Evolutionary conservation across 164 flowering plant species (phyloP), one percentile per base, ranked within the genome.

Genomic region (Aristolochia californica): DNA sequence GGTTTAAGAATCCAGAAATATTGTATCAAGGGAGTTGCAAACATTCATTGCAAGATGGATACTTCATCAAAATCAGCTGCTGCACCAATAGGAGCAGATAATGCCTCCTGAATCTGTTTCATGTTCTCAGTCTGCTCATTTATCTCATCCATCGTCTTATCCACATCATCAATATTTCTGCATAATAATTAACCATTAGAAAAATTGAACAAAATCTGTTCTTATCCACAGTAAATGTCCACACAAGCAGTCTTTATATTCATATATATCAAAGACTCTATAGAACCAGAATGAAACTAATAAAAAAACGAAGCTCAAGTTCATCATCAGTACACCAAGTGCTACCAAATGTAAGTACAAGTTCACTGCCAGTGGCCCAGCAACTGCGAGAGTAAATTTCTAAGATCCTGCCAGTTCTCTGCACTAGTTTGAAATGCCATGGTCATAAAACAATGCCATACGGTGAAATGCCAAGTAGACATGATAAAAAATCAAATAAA

Each of bases 71-170:
- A 17, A 27, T 45, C 60, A 23, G 44, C 45, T 1, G 61, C 66
- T 13, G 61, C 57, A 28, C 62, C 53, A 43, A 48, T 25, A 16
- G 66, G 61, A 55, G 60, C 45, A 28, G 60, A 56, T 16, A 66
- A 20, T 23, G 61, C 65, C 20, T 61, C 60, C 53, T 55, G 60
- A 22, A 57, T 63, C 61, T 63, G 61, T 24, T 57, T 63, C 66
- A 63, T 63, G 26, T 57, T 48, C 20, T 65, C 53, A 28, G 63
- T 34, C 5, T 54, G 54, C 55, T 59, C 64, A 47, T 59, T 60
- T 16, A 57, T 45, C 30, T 56, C 57, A 5, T 61, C 70, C 45
- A 66, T 52, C 25, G 56, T 52, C 50, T 56, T 61, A 4, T 66
- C 56, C 53, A 66, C 45, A 47, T 45, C 58, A 59, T 59, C 54